Conservation (phyloP, 805 yeast species). For the Peterozyma toletana region DNA sequence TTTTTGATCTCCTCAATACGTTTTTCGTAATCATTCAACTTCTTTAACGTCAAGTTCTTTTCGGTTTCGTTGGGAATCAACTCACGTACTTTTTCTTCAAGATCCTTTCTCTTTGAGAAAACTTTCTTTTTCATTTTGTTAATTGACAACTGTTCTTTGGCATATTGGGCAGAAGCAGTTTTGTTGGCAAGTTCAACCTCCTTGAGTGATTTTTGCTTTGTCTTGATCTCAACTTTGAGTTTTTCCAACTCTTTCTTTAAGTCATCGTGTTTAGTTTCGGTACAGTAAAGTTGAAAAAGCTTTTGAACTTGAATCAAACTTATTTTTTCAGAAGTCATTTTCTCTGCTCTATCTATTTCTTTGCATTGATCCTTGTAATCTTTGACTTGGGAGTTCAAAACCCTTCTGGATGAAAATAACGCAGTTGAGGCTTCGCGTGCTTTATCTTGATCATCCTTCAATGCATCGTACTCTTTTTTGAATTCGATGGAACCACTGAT, state of each 20-base stretch:
- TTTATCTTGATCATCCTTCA: slow-evolving; percentile 56
- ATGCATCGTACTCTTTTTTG: slow-evolving; percentile 55
- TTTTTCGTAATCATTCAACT: slow-evolving; percentile 35
- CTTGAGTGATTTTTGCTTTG: slow-evolving; percentile 21
- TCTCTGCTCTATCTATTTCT: slow-evolving; percentile 63
- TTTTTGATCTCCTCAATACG: slow-evolving; percentile 40
- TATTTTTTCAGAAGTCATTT: slow-evolving; percentile 41
- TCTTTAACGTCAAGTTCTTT: slow-evolving; percentile 37
- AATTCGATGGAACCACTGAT: slow-evolving; percentile 76
- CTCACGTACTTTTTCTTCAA: slow-evolving; percentile 38
- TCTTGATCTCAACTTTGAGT: slow-evolving; percentile 29
- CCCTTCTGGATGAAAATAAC: slow-evolving; percentile 62
- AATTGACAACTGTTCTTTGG: slow-evolving; percentile 37
- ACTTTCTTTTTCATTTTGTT: slow-evolving; percentile 32
- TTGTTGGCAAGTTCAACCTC: slow-evolving; percentile 22
- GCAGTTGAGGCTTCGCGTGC: slow-evolving; percentile 59
- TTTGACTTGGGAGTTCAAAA: slow-evolving; percentile 64
- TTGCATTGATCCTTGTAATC: slow-evolving; percentile 70
- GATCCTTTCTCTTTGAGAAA: slow-evolving; percentile 24
- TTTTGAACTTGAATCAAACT: slow-evolving; percentile 40
- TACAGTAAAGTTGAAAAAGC: slow-evolving; percentile 60
- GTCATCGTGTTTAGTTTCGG: slow-evolving; percentile 34
- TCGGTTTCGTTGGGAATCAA: slow-evolving; percentile 60
- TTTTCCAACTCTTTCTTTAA: slow-evolving; percentile 24
- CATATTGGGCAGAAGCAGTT: slow-evolving; percentile 28